These are phyloP conservation scores for Plasmodium cynomolgi DNA, from an alignment of 169 alveolate genomes.

Conservation along the genomic window DNA sequence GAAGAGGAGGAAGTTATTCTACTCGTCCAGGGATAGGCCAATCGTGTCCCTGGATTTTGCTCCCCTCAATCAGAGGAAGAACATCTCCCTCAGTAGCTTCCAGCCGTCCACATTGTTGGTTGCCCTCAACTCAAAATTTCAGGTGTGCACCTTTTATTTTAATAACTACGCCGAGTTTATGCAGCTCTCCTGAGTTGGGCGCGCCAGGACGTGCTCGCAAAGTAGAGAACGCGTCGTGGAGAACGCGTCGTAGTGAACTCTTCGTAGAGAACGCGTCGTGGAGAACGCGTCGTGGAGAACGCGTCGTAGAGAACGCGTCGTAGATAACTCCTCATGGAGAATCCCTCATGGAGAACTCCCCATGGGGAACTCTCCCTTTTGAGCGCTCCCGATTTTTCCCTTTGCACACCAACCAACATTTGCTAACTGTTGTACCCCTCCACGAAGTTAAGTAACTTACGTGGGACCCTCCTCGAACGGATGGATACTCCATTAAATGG, in stretches of 20 bases:
- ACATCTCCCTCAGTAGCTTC: not conserved
- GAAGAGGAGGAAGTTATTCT: slow-evolving; percentile 46
- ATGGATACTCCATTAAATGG: not conserved
- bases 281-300: not conserved
- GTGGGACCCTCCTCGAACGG: not conserved
- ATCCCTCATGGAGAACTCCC: not conserved
- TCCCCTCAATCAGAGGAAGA: slow-evolving; percentile 24
- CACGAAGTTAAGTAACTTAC: not conserved
- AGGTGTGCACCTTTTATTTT: slow-evolving; percentile 36
- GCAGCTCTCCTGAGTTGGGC: not conserved
- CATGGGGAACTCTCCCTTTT: not conserved
- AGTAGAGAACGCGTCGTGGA: not conserved
- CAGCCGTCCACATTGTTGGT: slow-evolving; percentile 24
- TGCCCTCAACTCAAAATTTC: slow-evolving; percentile 53
- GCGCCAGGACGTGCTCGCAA: not conserved
- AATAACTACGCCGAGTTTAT: slow-evolving; percentile 30
- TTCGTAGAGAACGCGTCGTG: not conserved
- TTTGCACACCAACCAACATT: not conserved
- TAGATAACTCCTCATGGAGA: no score
- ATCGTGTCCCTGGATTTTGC: slow-evolving; percentile 47
- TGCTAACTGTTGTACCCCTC: not conserved
- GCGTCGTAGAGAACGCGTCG: not conserved
- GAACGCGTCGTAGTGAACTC: not conserved
- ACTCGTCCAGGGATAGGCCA: slow-evolving; percentile 31
- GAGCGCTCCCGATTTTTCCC: not conserved